Base-by-base conservation (phyloP, 805 yeast genomes). In the Saccharomycopsis guyanensis region DNA sequence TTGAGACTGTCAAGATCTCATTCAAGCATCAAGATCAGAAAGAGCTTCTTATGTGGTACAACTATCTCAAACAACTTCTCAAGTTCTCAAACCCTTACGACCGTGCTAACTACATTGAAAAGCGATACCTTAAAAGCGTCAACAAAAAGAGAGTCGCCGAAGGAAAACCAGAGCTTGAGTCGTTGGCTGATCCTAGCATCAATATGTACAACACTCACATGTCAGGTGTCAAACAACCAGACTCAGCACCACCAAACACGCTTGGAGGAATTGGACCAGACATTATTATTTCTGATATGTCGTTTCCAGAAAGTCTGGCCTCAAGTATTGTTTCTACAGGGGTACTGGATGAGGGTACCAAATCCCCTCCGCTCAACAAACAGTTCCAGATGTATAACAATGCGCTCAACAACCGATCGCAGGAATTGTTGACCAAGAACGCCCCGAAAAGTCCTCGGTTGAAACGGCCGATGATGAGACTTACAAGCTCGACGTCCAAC, bases 41-140 rank as follows among this genome's bases (percentile, higher is more conserved):
- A 25, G 49, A 49, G 16, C 23, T 49, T 13, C 25, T 45, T 12
- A 15, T 42, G 29, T 49, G 52, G 52, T 49, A 45, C 32, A 49
- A 42, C 12, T 45, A 41, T 32, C 33, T 49, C 8, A 49, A 49
- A 25, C 42, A 29, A 22, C 22, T 49, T 16, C 20, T 49, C 15
- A 42, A 42, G 22, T 49, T 45, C 18, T 33, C 27, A 19, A 42
- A 33, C 6, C 46, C 49, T 5, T 33, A 29, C 15, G 52, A 49
- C 12, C 24, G 52, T n/a, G 52, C 52, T 22, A 24, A 20, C 18
- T 42, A 40, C 22, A 49, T 49, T 27, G 45, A 44, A 24, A 33
- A 25, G 33, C 32, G 46, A 29, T 43, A 20, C 36, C 25, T 29
- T 4, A 40, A 37, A 24, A 38, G 42, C 24, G 19, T 19, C 23